Percentiles rank a stretch among this genome's conserved stretches.
Conservation (phyloP, 2,329 filamentous ascomycete genomes). For the Hymenoscyphus salicellus region DNA sequence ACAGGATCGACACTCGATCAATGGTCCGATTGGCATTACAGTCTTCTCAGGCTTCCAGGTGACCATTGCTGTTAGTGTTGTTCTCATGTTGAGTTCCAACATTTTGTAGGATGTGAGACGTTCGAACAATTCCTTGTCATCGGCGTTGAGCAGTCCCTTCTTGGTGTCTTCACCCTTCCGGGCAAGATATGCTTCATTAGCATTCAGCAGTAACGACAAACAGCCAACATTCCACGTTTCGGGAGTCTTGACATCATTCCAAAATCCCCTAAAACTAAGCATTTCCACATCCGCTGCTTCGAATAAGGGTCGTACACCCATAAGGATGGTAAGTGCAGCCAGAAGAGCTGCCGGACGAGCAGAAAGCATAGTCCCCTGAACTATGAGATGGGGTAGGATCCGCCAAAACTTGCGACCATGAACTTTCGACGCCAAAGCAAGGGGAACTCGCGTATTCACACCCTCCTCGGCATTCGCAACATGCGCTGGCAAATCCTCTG, state of each 20-base stretch:
- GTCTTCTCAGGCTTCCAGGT: slow-evolving; percentile 24
- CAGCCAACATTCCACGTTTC: slow-evolving; percentile 24
- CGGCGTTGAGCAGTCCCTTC: slow-evolving; percentile 8
- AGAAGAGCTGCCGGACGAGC: slow-evolving; percentile 23
- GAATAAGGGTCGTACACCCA: slow-evolving; percentile 21
- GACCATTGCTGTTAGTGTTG: slow-evolving; percentile 15
- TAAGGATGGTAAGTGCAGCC: slow-evolving; percentile 20
- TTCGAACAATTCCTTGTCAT: slow-evolving; percentile 16
- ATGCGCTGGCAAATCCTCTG: slow-evolving; percentile 20
- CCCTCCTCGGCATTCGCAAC: slow-evolving; percentile 16
- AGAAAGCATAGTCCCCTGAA: slow-evolving; percentile 25
- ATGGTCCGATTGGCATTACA: slow-evolving; percentile 18
- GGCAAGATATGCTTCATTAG: slow-evolving; percentile 16
- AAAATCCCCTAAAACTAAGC: slow-evolving; percentile 16
- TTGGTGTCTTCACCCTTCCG: slow-evolving; percentile 6
- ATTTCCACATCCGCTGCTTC: slow-evolving; percentile 20
- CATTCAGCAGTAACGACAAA: slow-evolving; percentile 20
- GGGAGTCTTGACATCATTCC: slow-evolving; percentile 23
- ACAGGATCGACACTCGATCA: slow-evolving; percentile 18
- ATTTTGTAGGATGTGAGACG: slow-evolving; percentile 22
- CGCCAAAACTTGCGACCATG: slow-evolving; percentile 22
- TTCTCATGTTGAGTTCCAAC: slow-evolving; percentile 24
- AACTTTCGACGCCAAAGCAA: slow-evolving; percentile 17
- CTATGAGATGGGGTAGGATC: slow-evolving; percentile 24
- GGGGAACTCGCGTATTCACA: slow-evolving; percentile 20